Percentiles rank a stretch among this genome's conserved stretches.
These are phyloP conservation scores for Solanum pennellii DNA, from an alignment of 257 asterid species.

Conservation along the genomic window DNA sequence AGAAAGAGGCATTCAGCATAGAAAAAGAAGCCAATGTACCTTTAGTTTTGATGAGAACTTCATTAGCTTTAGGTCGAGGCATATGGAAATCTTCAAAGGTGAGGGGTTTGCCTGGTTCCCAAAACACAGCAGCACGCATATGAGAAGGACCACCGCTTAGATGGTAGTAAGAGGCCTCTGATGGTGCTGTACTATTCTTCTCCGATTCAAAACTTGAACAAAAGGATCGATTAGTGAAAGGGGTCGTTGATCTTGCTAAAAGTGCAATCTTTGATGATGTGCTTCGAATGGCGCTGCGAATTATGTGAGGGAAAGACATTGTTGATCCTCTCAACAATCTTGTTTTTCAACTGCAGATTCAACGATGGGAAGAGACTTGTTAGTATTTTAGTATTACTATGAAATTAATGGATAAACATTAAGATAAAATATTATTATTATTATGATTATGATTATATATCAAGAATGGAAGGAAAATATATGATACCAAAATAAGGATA, in stretches of 20 bases:
- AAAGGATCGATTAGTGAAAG: background rate
- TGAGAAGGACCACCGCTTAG: slow-evolving; percentile 54
- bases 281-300: background rate
- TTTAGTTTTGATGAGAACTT: slow-evolving; percentile 82
- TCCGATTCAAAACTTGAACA: background rate
- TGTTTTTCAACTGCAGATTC: background rate
- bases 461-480: background rate
- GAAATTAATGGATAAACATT: background rate
- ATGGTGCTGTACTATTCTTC: slow-evolving; percentile 5
- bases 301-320: background rate
- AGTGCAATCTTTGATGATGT: background rate
- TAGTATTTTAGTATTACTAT: background rate
- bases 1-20: background rate
- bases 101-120: slow-evolving; percentile 75
- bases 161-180: slow-evolving; percentile 41
- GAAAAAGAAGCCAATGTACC: slow-evolving; percentile 21
- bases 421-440: background rate
- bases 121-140: slow-evolving; percentile 88
- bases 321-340: background rate
- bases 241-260: background rate
- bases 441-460: too few species aligned
- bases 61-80: slow-evolving; percentile 93
- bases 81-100: slow-evolving; percentile 77
- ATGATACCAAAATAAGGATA: background rate
- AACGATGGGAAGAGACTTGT: too few species aligned